Base-by-base conservation (phyloP, 2,329 filamentous ascomycete genomes). In the Colletotrichum horii region DNA sequence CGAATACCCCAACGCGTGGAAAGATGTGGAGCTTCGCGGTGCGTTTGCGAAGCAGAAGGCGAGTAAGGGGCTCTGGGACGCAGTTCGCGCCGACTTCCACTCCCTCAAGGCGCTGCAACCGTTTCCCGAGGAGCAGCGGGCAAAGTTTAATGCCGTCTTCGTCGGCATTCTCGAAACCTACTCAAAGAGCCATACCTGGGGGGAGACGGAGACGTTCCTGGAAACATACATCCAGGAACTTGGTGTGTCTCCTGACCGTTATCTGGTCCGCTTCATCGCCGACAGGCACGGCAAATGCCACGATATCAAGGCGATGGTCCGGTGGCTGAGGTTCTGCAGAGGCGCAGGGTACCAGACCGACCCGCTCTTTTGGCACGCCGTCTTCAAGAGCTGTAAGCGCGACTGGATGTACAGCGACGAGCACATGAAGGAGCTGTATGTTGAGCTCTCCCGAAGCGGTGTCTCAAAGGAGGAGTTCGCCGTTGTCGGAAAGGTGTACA, bases 241-340 rank as follows among this genome's bases (percentile, higher is more conserved):
- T 56, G 79, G 80, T 28, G 79, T 88, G 9, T 80, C 81, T 6
- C 76, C 87, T 55, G 82, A 82, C 76, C 80, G 77, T 12, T 81
- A 83, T 69, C 79, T 85, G 74, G 85, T 88, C 52, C 85, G 84
- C 4, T 77, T 88, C 28, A 82, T 89, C 76, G 86, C 87, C 19
- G 85, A 86, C 60, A 84, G 84, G 69, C 88, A 87, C 76, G 87
- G 82, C 15, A 80, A 82, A 26, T 79, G 82, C 32, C 85, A 83
- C 28, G 86, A 89, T 60, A 78, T 83, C 36, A 56, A 79, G 14
- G 82, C 84, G 2, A 83, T 89, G 69, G 75, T 85, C 6, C 79
- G 77, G 8, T 89, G 87, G 87, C 79, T 89, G 22, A 76, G 79
- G 36, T 84, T 84, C 74, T 88, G 86, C 79, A 80, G 78, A 38